A percentile compares a stretch with the other conserved stretches of the same genome.
phyloP scores from a whole-genome alignment of 1,284 basidiomycete genomes.

The Ganoderma lucidum region DNA sequence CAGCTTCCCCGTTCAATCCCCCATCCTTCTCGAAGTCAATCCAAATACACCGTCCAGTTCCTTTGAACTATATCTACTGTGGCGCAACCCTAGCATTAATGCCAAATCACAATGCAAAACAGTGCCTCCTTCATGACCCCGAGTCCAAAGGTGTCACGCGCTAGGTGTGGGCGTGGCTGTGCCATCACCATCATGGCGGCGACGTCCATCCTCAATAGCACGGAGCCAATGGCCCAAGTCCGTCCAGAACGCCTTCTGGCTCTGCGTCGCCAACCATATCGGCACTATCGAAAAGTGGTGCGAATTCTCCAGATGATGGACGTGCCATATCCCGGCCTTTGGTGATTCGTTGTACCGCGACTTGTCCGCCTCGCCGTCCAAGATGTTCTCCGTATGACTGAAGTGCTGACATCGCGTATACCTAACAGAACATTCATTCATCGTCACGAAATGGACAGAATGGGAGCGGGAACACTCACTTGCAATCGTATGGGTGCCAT shows the following conservation, averaged over 20 bases:
- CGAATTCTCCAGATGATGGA: constrained; percentile 45
- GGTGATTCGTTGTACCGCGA: constrained; percentile 23
- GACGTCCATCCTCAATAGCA: constrained; percentile 17
- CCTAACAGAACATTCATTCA: constrained; percentile 19
- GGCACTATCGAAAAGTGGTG: constrained; percentile 54
- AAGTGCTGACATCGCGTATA: constrained; percentile 36
- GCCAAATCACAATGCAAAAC: neutral
- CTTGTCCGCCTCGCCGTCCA: constrained; percentile 14
- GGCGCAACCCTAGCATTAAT: neutral
- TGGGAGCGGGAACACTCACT: constrained; percentile 34
- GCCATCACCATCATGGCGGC: neutral
- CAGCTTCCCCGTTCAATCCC: neutral
- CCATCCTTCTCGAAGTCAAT: neutral
- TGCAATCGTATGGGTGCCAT: constrained; percentile 59
- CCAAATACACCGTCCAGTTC: neutral
- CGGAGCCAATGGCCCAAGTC: constrained; percentile 49
- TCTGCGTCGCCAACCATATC: constrained; percentile 45
- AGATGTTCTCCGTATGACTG: constrained; percentile 19
- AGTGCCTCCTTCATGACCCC: neutral
- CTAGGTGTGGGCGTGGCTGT: neutral
- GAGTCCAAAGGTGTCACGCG: neutral
- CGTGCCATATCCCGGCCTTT: constrained; percentile 53
- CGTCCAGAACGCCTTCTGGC: constrained; percentile 51
- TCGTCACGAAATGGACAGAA: neutral
- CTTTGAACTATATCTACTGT: neutral